phyloP scores from a whole-genome alignment of 2,329 filamentous ascomycete genomes.

The Trematosphaeria pertusa region DNA sequence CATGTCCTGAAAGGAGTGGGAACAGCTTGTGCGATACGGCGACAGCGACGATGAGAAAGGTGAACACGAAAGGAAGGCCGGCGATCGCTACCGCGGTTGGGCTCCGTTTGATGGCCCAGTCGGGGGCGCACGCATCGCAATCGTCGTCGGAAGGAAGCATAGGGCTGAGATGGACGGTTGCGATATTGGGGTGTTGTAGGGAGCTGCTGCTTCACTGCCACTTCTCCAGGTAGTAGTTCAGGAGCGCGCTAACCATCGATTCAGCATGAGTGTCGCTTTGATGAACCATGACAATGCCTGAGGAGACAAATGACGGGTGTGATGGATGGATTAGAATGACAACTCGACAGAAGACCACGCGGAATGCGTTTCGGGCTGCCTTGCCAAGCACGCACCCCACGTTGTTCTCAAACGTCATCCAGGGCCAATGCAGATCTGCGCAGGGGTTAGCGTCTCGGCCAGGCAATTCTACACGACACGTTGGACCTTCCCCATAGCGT shows the following conservation, averaged over 20 bases:
- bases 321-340: neutral
- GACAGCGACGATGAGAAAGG: slow-evolving; percentile 69
- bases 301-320: neutral
- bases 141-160: slow-evolving; percentile 49
- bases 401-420: slow-evolving; percentile 10
- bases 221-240: slow-evolving; percentile 20
- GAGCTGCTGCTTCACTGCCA: slow-evolving; percentile 23
- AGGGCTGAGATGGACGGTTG: slow-evolving; percentile 13
- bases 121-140: slow-evolving; percentile 67
- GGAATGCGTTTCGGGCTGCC: slow-evolving; percentile 17
- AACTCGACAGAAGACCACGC: slow-evolving; percentile 11
- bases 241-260: slow-evolving; percentile 34
- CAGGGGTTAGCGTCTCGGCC: too few species aligned
- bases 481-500: too few species aligned
- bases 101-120: slow-evolving; percentile 51
- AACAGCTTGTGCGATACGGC: slow-evolving; percentile 74
- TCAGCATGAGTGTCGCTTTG: slow-evolving; percentile 18
- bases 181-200: slow-evolving; percentile 13
- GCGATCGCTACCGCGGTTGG: slow-evolving; percentile 65
- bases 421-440: slow-evolving; percentile 7
- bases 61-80: slow-evolving; percentile 71
- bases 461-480: too few species aligned
- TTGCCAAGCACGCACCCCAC: slow-evolving; percentile 14
- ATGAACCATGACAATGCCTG: slow-evolving; percentile 22
- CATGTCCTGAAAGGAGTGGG: slow-evolving; percentile 69